phyloP scores from a whole-genome alignment of 2,329 filamentous ascomycete genomes.

The Xylariales sp. region DNA sequence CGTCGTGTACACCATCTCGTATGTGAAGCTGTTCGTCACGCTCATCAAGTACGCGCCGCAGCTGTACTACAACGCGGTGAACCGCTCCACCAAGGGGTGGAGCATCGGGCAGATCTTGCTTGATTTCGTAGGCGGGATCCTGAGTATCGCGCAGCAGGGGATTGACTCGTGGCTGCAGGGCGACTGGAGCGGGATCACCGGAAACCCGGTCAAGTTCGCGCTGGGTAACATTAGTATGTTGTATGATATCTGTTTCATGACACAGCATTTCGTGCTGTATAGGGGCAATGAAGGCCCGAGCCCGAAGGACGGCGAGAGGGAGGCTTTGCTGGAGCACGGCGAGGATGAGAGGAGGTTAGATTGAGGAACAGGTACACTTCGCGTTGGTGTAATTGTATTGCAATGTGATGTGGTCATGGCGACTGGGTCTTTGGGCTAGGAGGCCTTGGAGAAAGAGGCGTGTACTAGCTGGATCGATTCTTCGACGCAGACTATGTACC shows the following conservation, averaged over 20 bases:
- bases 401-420: too few relatives aligned
- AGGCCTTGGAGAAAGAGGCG: too few relatives aligned
- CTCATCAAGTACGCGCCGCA: constrained; percentile 92
- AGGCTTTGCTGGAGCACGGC: constrained; percentile 30
- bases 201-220: constrained; percentile 86
- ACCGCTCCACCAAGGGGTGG: constrained; percentile 84
- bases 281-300: constrained; percentile 21
- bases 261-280: constrained; percentile 86
- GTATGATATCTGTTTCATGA: constrained; percentile 82
- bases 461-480: too few relatives aligned
- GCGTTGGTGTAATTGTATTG: too few relatives aligned
- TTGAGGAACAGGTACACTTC: too few relatives aligned
- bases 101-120: constrained; percentile 79
- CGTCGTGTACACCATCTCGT: constrained; percentile 66
- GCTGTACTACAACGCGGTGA: constrained; percentile 75
- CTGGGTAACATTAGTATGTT: constrained; percentile 80
- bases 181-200: constrained; percentile 87
- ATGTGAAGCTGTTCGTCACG: constrained; percentile 85
- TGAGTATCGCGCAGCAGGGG: constrained; percentile 76
- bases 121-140: constrained; percentile 74
- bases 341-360: constrained; percentile 26
- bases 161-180: constrained; percentile 80
- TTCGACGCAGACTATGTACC: too few relatives aligned
- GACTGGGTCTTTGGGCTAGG: too few relatives aligned
- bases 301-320: constrained; percentile 28